Evolutionary conservation across 2,329 filamentous ascomycete species (phyloP).

Genomic region (Beauveria sp.): DNA sequence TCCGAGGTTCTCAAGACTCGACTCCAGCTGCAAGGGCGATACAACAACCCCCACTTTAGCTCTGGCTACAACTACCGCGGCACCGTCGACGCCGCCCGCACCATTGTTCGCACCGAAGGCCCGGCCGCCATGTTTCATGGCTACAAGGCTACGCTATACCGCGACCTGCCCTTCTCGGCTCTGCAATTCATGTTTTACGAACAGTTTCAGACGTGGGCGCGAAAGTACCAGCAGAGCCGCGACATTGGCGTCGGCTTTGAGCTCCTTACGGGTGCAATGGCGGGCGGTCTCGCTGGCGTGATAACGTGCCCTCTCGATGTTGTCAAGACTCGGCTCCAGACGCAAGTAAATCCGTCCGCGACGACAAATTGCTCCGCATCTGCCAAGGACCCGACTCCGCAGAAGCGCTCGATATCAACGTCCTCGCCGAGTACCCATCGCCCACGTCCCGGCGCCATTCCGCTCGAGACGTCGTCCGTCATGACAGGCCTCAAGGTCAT

Average conservation of each 20-base stretch:
- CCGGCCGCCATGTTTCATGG: slow-evolving; percentile 83
- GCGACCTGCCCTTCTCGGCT: slow-evolving; percentile 91
- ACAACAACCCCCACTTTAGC: slow-evolving; percentile 89
- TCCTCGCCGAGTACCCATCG: slow-evolving; percentile 82
- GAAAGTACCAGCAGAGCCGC: slow-evolving; percentile 66
- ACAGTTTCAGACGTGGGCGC: slow-evolving; percentile 78
- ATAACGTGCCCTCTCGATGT: slow-evolving; percentile 95
- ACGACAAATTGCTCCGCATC: slow-evolving; percentile 19
- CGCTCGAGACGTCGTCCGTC: slow-evolving; percentile 84
- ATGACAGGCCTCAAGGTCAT: slow-evolving; percentile 77
- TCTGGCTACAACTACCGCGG: slow-evolving; percentile 95
- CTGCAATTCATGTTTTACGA: slow-evolving; percentile 98
- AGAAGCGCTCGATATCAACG: slow-evolving; percentile 75
- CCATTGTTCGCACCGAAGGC: slow-evolving; percentile 78
- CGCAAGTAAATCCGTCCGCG: slow-evolving; percentile 56
- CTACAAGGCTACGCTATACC: slow-evolving; percentile 92
- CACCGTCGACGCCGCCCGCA: slow-evolving; percentile 75
- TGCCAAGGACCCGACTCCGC: slow-evolving; percentile 32
- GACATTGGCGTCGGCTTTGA: slow-evolving; percentile 84
- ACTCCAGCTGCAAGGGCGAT: slow-evolving; percentile 85
- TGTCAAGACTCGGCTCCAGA: slow-evolving; percentile 94
- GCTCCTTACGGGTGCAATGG: slow-evolving; percentile 79
- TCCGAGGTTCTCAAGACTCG: slow-evolving; percentile 98
- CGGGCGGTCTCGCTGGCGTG: slow-evolving; percentile 86
- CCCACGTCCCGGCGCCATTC: slow-evolving; percentile 67